phyloP scores from a whole-genome alignment of 352 stramenopile species.

The Phytophthora tentaculata region DNA sequence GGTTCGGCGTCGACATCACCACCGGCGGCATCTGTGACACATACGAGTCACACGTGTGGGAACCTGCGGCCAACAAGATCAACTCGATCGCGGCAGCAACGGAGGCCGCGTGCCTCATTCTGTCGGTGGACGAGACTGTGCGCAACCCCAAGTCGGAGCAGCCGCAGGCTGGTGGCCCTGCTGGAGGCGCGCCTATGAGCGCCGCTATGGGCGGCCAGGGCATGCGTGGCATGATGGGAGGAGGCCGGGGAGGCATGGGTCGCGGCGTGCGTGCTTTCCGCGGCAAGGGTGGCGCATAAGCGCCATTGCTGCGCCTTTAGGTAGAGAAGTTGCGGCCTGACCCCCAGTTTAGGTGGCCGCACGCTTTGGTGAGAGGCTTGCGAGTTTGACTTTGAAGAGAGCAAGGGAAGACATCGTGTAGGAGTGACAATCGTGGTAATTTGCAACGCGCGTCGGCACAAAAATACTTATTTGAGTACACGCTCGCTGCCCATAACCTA shows the following conservation, averaged over 20 bases:
- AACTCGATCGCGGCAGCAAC: slow-evolving; percentile 96
- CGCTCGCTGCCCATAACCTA: slow-evolving; percentile 17
- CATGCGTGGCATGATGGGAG: slow-evolving; percentile 92
- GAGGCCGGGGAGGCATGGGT: slow-evolving; percentile 72
- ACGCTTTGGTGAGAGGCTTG: slow-evolving; percentile 30
- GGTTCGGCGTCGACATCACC: slow-evolving; percentile 98
- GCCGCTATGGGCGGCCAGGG: slow-evolving; percentile 92
- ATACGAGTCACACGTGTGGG: slow-evolving; percentile 97
- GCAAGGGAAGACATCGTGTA: no score
- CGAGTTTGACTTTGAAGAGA: slow-evolving; percentile 27
- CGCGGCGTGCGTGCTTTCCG: slow-evolving; percentile 82
- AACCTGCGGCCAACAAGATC: slow-evolving; percentile 99
- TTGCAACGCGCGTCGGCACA: slow-evolving; percentile 28
- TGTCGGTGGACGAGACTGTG: slow-evolving; percentile 99
- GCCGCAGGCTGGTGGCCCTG: slow-evolving; percentile 66
- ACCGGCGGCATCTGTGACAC: slow-evolving; percentile 98
- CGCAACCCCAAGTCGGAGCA: slow-evolving; percentile 98
- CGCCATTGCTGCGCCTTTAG: slow-evolving; percentile 39
- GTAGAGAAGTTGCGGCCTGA: slow-evolving; percentile 39
- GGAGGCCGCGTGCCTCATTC: slow-evolving; percentile 98
- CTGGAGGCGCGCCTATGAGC: slow-evolving; percentile 79
- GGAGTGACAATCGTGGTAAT: slow-evolving; percentile 8
- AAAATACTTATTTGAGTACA: slow-evolving; percentile 50
- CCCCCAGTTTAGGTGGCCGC: slow-evolving; percentile 4
- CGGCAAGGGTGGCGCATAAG: slow-evolving; percentile 81